phyloP scores from a whole-genome alignment of 1,284 basidiomycete species.

The Takashimella tepidaria region DNA sequence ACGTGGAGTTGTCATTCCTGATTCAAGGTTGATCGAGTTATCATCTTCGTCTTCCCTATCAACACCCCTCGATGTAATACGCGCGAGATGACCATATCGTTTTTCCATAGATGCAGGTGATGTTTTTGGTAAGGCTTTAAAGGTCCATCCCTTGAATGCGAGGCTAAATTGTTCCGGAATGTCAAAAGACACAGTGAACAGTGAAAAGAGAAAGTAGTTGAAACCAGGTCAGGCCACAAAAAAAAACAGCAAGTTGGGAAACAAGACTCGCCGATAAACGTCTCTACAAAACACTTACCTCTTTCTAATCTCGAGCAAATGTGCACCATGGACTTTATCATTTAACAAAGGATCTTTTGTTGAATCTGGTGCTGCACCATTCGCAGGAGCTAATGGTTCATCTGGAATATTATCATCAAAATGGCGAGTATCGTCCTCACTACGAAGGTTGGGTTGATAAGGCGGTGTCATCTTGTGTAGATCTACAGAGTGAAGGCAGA shows the following conservation, averaged over 20 bases:
- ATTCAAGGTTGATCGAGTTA: conserved; percentile 3
- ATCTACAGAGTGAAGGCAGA: too few species aligned
- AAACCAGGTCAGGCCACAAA: too few species aligned
- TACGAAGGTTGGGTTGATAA: conserved; percentile 73
- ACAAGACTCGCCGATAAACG: background rate
- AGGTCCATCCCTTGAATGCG: conserved; percentile 44
- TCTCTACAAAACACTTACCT: conserved; percentile 47
- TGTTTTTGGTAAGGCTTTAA: conserved; percentile 26
- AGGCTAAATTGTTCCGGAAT: conserved; percentile 25
- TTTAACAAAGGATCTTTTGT: conserved; percentile 83
- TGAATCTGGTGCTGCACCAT: conserved; percentile 71
- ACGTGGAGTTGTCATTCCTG: too few species aligned
- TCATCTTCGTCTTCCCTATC: background rate
- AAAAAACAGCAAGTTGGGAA: too few species aligned
- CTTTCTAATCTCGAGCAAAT: conserved; percentile 85
- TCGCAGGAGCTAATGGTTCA: conserved; percentile 84
- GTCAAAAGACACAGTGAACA: background rate
- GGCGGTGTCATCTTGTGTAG: conserved; percentile 76
- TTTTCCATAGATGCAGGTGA: conserved; percentile 1
- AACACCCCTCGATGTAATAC: conserved; percentile 4
- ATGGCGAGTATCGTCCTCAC: conserved; percentile 78
- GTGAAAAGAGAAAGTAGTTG: background rate
- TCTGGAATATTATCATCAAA: conserved; percentile 89
- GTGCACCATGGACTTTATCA: conserved; percentile 74
- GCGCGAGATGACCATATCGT: conserved; percentile 17